Base-by-base conservation (phyloP, 1,284 basidiomycete species). In the Cerioporus squamosus region DNA sequence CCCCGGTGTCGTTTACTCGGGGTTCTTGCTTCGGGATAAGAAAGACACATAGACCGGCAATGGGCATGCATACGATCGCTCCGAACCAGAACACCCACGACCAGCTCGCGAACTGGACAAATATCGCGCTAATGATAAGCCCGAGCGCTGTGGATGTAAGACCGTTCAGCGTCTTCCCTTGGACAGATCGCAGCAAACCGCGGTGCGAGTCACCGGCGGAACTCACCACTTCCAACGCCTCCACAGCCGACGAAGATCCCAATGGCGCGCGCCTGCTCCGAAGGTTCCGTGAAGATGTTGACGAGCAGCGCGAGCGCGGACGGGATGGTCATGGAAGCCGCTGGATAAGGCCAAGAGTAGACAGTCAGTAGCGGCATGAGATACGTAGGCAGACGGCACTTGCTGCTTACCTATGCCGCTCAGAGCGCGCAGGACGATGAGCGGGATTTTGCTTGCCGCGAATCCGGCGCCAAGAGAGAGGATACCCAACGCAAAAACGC, bases 281-380 rank as follows among this genome's bases (percentile, higher is more conserved):
- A 57, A 5, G 79, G 74, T 24, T 80, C 75, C 0, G 79, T 75
- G 63, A 82, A 82, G 44, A 79, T 66, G 26, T 73, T 73, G 12
- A 82, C 78, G 24, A 83, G 72, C 18, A 82, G 74, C 23, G 75
- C 70, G n/a, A 83, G 65, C 4, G 81, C 76, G 9, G 81, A 82
- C 1, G 81, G 81, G 51, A 82, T 80, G 5, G 78, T 76, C 70
- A 80, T 69, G 4, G 79, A 72, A 20, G 75, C 77, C 5, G 74
- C 26, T 29, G 26, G 6, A 29, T 5, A 29, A 9, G 9, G 26
- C 26, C 26, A 29, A 29, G 26, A 29, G 26, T 9, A 5, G 26
- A 29, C 26, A 9, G 26, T 6, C 26, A 29, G 26, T 29, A 29
- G 5, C 26, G 9, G 26, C 9, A 9, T 29, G 1, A 29, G 2